A percentile compares a stretch with the other conserved stretches of the same genome.
Conservation (phyloP, 192 early-diverging fungal species). For the Coemansia asiatica region DNA sequence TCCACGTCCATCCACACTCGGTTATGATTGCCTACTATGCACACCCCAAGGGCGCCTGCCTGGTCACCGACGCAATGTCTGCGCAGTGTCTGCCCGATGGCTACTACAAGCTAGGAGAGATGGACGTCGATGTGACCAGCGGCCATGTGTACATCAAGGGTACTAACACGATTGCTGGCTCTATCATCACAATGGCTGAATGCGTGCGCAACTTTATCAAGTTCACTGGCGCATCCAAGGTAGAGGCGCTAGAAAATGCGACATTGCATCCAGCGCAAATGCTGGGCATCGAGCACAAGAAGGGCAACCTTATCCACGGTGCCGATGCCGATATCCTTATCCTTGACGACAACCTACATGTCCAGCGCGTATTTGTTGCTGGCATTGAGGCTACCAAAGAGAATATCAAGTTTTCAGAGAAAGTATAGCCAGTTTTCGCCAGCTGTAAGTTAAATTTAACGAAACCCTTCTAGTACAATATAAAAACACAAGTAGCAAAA, state of each 20-base stretch:
- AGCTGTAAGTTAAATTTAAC: too few species aligned
- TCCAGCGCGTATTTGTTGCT: constrained; percentile 71
- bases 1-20: constrained; percentile 80
- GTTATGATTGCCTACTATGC: constrained; percentile 80
- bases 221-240: constrained; percentile 72
- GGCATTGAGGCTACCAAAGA: constrained; percentile 59
- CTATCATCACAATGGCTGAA: constrained; percentile 65
- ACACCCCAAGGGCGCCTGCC: constrained; percentile 71
- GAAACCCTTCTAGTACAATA: too few species aligned
- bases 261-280: constrained; percentile 75
- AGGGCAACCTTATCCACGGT: constrained; percentile 70
- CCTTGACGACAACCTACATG: constrained; percentile 62
- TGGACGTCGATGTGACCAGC: constrained; percentile 63
- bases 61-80: constrained; percentile 81
- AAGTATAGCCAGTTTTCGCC: constrained; percentile 6
- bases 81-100: constrained; percentile 72
- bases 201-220: constrained; percentile 77
- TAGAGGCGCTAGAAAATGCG: constrained; percentile 79
- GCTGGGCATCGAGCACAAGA: constrained; percentile 68
- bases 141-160: constrained; percentile 73
- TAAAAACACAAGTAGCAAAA: neutral
- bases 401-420: constrained; percentile 33
- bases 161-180: constrained; percentile 74
- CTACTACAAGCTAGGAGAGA: constrained; percentile 68
- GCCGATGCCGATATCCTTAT: constrained; percentile 79